A percentile compares a stretch with the other conserved stretches of the same genome.
Evolutionary conservation across 2,329 filamentous ascomycete genomes (phyloP).

Genomic region (Ceratocystis huliohia): DNA sequence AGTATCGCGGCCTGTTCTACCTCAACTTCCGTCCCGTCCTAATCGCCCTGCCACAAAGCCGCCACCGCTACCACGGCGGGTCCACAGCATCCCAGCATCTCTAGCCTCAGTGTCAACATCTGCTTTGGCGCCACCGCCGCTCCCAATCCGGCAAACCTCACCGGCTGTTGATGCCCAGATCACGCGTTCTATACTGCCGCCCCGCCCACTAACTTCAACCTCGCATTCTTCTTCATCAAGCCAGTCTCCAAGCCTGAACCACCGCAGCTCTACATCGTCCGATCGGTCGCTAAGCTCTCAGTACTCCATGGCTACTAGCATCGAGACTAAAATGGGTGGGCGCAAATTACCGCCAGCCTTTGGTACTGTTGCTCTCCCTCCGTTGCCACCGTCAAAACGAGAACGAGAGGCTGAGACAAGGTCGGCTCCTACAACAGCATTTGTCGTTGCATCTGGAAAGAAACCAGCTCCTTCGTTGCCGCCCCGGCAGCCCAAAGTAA

Average conservation of each 20-base stretch:
- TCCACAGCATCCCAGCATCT: slow-evolving; percentile 20
- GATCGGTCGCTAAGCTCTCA: slow-evolving; percentile 43
- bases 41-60: slow-evolving; percentile 28
- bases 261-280: slow-evolving; percentile 46
- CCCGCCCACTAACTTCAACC: neutral
- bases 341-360: slow-evolving; percentile 45
- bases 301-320: slow-evolving; percentile 39
- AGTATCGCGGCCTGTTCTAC: slow-evolving; percentile 26
- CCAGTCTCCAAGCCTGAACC: slow-evolving; percentile 23
- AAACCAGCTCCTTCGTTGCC: slow-evolving; percentile 10
- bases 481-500: neutral
- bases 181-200: neutral
- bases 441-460: slow-evolving; percentile 11
- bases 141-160: neutral
- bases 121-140: neutral
- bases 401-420: slow-evolving; percentile 40
- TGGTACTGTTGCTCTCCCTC: slow-evolving; percentile 44
- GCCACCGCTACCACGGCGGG: slow-evolving; percentile 26
- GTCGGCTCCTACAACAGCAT: slow-evolving; percentile 29
- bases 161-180: neutral
- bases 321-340: slow-evolving; percentile 30
- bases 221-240: neutral
- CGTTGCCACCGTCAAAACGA: slow-evolving; percentile 42
- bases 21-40: slow-evolving; percentile 31
- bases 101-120: neutral